Base-by-base conservation (phyloP, 2,329 filamentous ascomycete species). In the Microdochium bolleyi region DNA sequence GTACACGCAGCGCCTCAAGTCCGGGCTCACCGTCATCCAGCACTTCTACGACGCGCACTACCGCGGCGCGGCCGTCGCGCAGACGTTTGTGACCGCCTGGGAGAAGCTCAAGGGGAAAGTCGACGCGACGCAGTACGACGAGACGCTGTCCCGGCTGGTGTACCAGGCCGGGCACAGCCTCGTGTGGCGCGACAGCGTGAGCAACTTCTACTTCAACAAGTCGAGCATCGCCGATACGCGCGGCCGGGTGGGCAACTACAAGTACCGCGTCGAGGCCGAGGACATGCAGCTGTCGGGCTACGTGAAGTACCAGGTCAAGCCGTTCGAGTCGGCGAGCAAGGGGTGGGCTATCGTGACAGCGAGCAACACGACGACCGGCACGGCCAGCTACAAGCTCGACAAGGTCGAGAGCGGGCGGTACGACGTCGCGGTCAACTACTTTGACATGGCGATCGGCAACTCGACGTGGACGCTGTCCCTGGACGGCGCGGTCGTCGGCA, bases 131-230 rank as follows among this genome's bases (percentile, higher is more conserved):
- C 74, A 84, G 24, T 87, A 73, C 62, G 70, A 80, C 4, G 73
- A 87, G 49, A 73, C 80, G 32, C 69, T 80, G 1, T 82, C 78
- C 66, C 76, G 80, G 2, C 75, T 86, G 11, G 69, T 68, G 1
- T 89, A 82, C 63, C 85, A 88, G 64, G 82, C 85, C 0, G 85
- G 85, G 0, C 86, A 89, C 65, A 75, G 83, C 0, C 73, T 89
- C 19, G 80, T 88, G 16, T 89, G 86, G 85, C 75, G 85, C 14
- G 85, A 88, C 60, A 75, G 81, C 1, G 80, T 89, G 67, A 80
- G 71, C 60, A 71, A 80, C 52, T 88, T 85, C 67, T 88, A 86
- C 66, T 60, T 72, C 62, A 83, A 80, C 62, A 66, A 81, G 37
- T 84, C 82, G 0, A 71, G 75, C 2, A 86, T 89, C 46, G 63